phyloP scores from a whole-genome alignment of 257 asterid species.

The Petrea volubilis region DNA sequence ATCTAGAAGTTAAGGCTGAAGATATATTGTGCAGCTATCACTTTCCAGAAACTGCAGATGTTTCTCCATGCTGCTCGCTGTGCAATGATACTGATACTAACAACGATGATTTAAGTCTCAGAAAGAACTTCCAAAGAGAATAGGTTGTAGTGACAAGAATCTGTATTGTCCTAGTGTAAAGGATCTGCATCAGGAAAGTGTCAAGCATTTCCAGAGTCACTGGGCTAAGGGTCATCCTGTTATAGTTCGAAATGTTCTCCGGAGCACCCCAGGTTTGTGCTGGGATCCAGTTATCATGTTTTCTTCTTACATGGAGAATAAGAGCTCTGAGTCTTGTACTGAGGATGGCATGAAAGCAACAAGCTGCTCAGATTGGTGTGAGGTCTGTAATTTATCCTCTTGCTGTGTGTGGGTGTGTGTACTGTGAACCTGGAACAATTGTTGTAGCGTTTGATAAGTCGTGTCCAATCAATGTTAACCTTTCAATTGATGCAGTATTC shows the following conservation, averaged over 20 bases:
- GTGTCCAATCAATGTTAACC: not conserved
- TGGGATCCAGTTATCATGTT: slow-evolving; percentile 95
- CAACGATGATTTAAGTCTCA: slow-evolving; percentile 34
- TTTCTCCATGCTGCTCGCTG: slow-evolving; percentile 48
- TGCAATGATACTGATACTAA: slow-evolving; percentile 35
- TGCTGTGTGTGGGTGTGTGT: not conserved
- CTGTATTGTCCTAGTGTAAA: slow-evolving; percentile 67
- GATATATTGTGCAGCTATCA: slow-evolving; percentile 52
- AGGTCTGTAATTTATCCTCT: slow-evolving; percentile 51
- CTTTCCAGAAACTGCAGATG: slow-evolving; percentile 43
- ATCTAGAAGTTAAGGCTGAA: slow-evolving; percentile 74
- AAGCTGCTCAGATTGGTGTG: slow-evolving; percentile 88
- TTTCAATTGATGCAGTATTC: not conserved
- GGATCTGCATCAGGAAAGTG: slow-evolving; percentile 63
- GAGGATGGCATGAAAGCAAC: slow-evolving; percentile 41
- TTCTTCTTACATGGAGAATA: slow-evolving; percentile 70
- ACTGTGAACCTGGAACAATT: not conserved
- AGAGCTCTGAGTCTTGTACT: slow-evolving; percentile 45
- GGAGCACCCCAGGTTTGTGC: slow-evolving; percentile 42
- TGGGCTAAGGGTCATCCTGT: slow-evolving; percentile 95
- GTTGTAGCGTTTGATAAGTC: slow-evolving; percentile 9
- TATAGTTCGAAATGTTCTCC: slow-evolving; percentile 71
- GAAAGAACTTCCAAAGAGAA: slow-evolving; percentile 42
- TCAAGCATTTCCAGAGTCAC: slow-evolving; percentile 85
- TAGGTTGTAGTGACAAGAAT: slow-evolving; percentile 53